Conservation (phyloP, 805 yeast genomes). For the Suhomyces tanzawaensis region DNA sequence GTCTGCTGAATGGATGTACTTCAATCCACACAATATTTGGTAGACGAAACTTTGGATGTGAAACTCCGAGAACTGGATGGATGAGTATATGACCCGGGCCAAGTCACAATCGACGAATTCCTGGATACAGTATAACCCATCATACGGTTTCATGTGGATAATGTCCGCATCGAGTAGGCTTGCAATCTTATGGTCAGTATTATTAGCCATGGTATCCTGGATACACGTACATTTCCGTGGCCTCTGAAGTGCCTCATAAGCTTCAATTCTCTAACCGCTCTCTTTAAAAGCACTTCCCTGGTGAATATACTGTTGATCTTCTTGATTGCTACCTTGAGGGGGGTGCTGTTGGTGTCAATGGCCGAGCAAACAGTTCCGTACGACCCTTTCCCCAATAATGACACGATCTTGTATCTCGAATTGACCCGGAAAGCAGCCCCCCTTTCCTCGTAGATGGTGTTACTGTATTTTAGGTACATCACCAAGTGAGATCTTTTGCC, state of each 20-base stretch:
- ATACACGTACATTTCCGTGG: conserved; percentile 59
- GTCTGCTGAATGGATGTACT: conserved; percentile 87
- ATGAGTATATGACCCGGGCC: conserved; percentile 73
- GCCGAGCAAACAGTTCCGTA: conserved; percentile 87
- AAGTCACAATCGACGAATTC: conserved; percentile 82
- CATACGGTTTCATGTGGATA: conserved; percentile 62
- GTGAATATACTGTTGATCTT: conserved; percentile 71
- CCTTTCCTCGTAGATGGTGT: conserved; percentile 22
- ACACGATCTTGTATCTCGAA: conserved; percentile 53
- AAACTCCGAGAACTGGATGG: conserved; percentile 76
- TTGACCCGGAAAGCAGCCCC: conserved; percentile 62
- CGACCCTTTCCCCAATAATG: conserved; percentile 76
- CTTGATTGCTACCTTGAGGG: conserved; percentile 66
- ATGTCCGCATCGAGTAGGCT: conserved; percentile 72
- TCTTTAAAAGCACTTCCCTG: conserved; percentile 62
- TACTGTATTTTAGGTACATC: too few relatives aligned
- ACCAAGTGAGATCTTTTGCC: too few relatives aligned
- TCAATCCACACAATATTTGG: conserved; percentile 82
- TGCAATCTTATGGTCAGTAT: conserved; percentile 56
- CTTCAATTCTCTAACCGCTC: conserved; percentile 83
- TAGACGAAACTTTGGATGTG: conserved; percentile 75
- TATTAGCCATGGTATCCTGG: too few relatives aligned
- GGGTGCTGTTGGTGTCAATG: conserved; percentile 33
- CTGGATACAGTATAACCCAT: conserved; percentile 86
- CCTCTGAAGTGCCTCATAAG: conserved; percentile 82